Base-by-base conservation (phyloP, 2,329 filamentous ascomycete species). In the Ramichloridium luteum region DNA sequence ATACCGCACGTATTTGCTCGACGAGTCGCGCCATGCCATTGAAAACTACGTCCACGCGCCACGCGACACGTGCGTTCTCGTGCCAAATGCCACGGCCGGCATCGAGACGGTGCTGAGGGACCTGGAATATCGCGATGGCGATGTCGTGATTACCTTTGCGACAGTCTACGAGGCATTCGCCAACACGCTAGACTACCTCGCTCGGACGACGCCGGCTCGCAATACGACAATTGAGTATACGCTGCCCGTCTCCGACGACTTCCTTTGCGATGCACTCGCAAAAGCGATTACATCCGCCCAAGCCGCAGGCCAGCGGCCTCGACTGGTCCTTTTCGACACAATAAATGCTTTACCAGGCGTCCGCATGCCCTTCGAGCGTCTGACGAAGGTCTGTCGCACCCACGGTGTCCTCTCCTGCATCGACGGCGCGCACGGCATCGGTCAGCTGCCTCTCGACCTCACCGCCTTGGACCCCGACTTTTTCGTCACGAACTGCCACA, bases 401-500 rank as follows among this genome's bases (percentile, higher is more conserved):
- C 62, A 76, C 14, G 72, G 69, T 0, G 61, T 93, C 2, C 50
- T 88, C 35, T 86, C 79, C 44, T 62, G 83, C 12, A 63, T 94
- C 18, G 88, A 94, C 53, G 86, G 73, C 10, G 86, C 86, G 0
- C 88, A 94, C 56, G 79, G 79, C 1, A 60, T 92, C 15, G 88
- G 88, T 1, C 79, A 90, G 56, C 66, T 93, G 5, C 63, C 68
- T 1, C 54, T 93, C 4, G 72, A 92, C 54, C 57, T 93, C 6
- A 40, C 51, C 0, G 54, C 58, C 6, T 59, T 84, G 3, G 71
- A 85, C 40, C 76, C 83, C 0, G 86, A 94, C 55, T 94, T 93
- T 59, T 82, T 93, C 49, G 69, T 86, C 6, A 78, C 68, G 35
- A 94, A 93, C 54, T 82, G 76, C 45, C 82, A 93, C 61, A 93